These are phyloP conservation scores for Ophiostoma fasciatum DNA, from an alignment of 2,329 filamentous ascomycete genomes.

Conservation along the genomic window DNA sequence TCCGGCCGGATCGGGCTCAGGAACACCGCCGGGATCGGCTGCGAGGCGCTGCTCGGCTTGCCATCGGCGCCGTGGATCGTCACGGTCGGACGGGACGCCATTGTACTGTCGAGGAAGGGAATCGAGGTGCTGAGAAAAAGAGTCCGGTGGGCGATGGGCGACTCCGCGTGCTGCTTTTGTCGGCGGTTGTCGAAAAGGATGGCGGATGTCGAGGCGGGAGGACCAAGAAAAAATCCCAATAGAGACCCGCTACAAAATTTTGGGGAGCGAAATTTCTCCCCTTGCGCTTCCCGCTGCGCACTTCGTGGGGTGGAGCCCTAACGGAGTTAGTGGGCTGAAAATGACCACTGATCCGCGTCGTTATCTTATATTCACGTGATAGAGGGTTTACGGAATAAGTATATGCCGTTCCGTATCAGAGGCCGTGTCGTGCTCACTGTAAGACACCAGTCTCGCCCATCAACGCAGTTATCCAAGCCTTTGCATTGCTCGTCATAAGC, in stretches of 20 bases:
- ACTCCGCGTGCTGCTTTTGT: neutral
- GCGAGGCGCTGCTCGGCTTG: slow-evolving; percentile 74
- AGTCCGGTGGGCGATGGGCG: no score
- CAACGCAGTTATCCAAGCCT: no score
- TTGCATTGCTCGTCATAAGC: no score
- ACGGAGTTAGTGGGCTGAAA: neutral
- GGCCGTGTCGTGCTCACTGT: no score
- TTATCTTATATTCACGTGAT: slow-evolving; percentile 3
- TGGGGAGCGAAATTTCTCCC: slow-evolving; percentile 1
- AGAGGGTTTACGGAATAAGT: slow-evolving; percentile 3
- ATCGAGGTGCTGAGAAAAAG: neutral
- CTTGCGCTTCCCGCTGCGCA: no score
- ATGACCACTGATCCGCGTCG: neutral
- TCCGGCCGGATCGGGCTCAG: slow-evolving; percentile 92
- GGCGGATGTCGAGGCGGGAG: no score
- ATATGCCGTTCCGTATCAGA: neutral
- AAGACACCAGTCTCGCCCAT: no score
- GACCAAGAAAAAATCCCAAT: neutral
- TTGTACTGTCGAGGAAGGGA: slow-evolving; percentile 30
- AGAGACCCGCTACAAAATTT: no score
- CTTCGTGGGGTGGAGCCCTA: slow-evolving; percentile 12
- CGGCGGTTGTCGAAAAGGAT: slow-evolving; percentile 4
- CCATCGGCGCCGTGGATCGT: slow-evolving; percentile 95
- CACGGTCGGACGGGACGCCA: slow-evolving; percentile 95
- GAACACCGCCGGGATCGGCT: slow-evolving; percentile 95